These are phyloP conservation scores for Suhomyces anneliseae DNA, from an alignment of 1,139 yeast genomes.

Conservation along the genomic window DNA sequence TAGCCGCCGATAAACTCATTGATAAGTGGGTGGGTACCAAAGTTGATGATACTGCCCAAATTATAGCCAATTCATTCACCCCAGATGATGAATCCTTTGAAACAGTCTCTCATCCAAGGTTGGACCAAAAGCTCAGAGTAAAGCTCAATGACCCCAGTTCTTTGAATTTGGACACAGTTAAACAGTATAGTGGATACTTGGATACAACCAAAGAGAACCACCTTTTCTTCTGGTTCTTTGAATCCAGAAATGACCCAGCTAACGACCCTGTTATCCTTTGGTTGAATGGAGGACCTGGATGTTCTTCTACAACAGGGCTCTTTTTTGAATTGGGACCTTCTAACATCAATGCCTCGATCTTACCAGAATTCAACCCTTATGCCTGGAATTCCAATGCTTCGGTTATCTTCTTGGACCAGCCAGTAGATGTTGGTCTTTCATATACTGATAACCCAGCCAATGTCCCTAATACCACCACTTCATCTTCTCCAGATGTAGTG, in stretches of 20 bases:
- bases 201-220: slow-evolving; percentile 16
- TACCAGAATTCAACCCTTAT: slow-evolving; percentile 43
- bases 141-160: slow-evolving; percentile 4
- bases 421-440: slow-evolving; percentile 49
- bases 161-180: slow-evolving; percentile 11
- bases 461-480: slow-evolving; percentile 56
- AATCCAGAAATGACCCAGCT: slow-evolving; percentile 46
- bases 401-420: slow-evolving; percentile 48
- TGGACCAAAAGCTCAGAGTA: slow-evolving; percentile 1
- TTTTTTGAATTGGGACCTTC: slow-evolving; percentile 46
- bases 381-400: slow-evolving; percentile 48
- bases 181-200: slow-evolving; percentile 13
- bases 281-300: slow-evolving; percentile 51
- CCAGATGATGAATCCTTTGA: not conserved
- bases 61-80: no score
- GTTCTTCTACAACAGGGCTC: slow-evolving; percentile 45
- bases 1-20: not conserved
- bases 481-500: slow-evolving; percentile 76
- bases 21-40: not conserved
- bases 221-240: slow-evolving; percentile 47
- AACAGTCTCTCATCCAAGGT: not conserved
- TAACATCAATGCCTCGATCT: slow-evolving; percentile 35
- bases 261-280: slow-evolving; percentile 46
- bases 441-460: slow-evolving; percentile 41
- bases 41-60: no score